Conservation (phyloP, 1,284 basidiomycete species). For the Sporisorium reilianum region DNA sequence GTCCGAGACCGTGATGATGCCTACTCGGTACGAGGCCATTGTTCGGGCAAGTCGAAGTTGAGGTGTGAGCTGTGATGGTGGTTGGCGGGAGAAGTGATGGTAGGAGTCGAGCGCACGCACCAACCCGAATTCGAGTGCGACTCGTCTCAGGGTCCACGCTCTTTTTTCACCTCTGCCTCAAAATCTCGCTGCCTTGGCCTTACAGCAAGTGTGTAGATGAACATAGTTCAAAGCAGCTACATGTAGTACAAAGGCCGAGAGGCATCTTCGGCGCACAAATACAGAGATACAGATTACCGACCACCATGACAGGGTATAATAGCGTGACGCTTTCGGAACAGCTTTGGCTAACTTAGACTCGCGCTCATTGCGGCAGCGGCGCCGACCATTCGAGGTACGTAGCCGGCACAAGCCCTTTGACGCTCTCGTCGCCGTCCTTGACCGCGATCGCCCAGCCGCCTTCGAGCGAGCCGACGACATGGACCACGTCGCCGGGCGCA, state of each 20-base stretch:
- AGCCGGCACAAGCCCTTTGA: constrained; percentile 50
- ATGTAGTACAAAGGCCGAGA: constrained; percentile 5
- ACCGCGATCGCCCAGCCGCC: constrained; percentile 59
- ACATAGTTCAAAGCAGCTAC: not conserved
- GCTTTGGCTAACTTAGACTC: too few species aligned
- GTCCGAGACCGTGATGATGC: constrained; percentile 55
- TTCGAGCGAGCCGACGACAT: constrained; percentile 52
- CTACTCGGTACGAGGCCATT: constrained; percentile 16
- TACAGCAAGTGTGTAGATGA: too few species aligned
- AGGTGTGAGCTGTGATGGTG: not conserved
- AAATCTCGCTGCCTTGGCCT: too few species aligned
- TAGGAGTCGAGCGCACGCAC: constrained; percentile 12
- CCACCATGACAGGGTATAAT: constrained; percentile 6
- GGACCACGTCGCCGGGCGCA: constrained; percentile 36
- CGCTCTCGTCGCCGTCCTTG: constrained; percentile 20
- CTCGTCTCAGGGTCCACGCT: constrained; percentile 7
- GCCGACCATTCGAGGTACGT: constrained; percentile 49
- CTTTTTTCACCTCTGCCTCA: too few species aligned
- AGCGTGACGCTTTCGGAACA: too few species aligned
- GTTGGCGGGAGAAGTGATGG: not conserved
- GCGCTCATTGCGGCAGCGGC: constrained; percentile 24
- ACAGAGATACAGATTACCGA: not conserved
- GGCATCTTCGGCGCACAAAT: not conserved
- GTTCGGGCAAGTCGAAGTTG: not conserved
- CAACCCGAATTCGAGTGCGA: not conserved